These are phyloP conservation scores for Pulveroboletus sp. DNA, from an alignment of 768 basidiomycete genomes.

Conservation along the genomic window DNA sequence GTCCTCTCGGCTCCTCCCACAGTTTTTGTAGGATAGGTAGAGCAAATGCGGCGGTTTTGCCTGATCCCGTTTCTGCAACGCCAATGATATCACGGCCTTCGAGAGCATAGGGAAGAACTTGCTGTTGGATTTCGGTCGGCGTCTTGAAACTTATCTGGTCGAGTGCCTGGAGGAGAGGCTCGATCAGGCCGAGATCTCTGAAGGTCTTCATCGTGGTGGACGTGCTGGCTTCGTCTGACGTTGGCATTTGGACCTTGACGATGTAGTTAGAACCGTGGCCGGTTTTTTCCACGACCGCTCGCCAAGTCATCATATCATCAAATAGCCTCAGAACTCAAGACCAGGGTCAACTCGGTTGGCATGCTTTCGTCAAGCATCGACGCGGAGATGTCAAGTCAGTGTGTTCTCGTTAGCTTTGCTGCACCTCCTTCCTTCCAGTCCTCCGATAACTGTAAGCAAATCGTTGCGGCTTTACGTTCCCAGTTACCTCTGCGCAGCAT, in stretches of 20 bases:
- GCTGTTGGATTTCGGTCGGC: slow-evolving; percentile 88
- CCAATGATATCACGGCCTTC: slow-evolving; percentile 95
- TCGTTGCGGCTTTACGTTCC: slow-evolving; percentile 56
- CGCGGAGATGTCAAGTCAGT: slow-evolving; percentile 36
- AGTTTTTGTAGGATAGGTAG: slow-evolving; percentile 93
- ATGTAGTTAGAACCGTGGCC: not conserved
- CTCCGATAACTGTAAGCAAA: slow-evolving; percentile 71
- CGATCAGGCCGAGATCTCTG: slow-evolving; percentile 80
- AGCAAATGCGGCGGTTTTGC: slow-evolving; percentile 97
- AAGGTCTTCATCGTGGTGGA: slow-evolving; percentile 51
- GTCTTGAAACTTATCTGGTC: slow-evolving; percentile 73
- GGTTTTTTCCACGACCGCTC: slow-evolving; percentile 11
- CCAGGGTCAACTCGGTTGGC: not conserved
- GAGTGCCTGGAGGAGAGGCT: slow-evolving; percentile 83
- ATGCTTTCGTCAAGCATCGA: not conserved
- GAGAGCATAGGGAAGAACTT: slow-evolving; percentile 82
- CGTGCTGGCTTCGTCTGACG: slow-evolving; percentile 57
- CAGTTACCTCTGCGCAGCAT: slow-evolving; percentile 85
- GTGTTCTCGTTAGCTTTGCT: slow-evolving; percentile 65
- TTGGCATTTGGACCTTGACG: slow-evolving; percentile 42
- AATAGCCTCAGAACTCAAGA: not conserved
- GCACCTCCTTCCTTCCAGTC: slow-evolving; percentile 58
- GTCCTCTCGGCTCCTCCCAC: slow-evolving; percentile 92
- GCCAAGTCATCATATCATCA: not conserved
- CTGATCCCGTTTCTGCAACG: slow-evolving; percentile 95